Base-by-base conservation (phyloP, 1,284 basidiomycete species). In the Cutaneotrichosporon sp. region DNA sequence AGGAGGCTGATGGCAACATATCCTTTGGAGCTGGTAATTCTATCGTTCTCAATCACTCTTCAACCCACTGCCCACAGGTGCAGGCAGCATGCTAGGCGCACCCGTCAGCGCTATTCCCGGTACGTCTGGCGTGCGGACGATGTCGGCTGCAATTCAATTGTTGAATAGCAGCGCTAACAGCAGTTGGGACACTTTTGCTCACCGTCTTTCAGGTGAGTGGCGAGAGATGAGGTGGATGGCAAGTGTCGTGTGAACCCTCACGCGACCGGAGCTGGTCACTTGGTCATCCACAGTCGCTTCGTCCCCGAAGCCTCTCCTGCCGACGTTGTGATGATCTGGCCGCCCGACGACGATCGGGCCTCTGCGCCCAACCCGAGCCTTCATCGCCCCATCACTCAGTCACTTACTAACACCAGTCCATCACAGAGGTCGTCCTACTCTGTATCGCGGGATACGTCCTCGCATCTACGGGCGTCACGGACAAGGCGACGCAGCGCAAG, bases 381-480 rank as follows among this genome's bases (percentile, higher is more conserved):
- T 7, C 47, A 52, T 32, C 31, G 7, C 8, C 7, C 53, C 5
- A 36, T n/a, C 42, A 22, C 11, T 47, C 34, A 9, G 11, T 47
- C 42, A 18, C 18, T 18, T n/a, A 32, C 51, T 65, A 34, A 63
- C 63, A 58, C 32, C 67, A 93, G 91, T 92, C 92, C 22, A 94
- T 97, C 70, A 82, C 91, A 55, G 88, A 96, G 79, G 94, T 97
- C 63, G 91, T 94, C 74, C 74, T 97, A 53, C 82, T 95, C 72
- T 95, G 92, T 81, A 76, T 90, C 2, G 89, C 91, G 2, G 94
- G 94, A 1, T 97, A 91, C 80, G 81, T 89, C 26, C 87, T 97
- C 50, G 91, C 94, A 1, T 80, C 83, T 55, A 84, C 85, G 30
- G 91, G 90, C 38, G 87, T 97, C 51, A 86, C 95, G 14, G 92